These are phyloP conservation scores for Pseudogymnoascus sp. DNA, from an alignment of 2,329 filamentous ascomycete species.

Conservation along the genomic window DNA sequence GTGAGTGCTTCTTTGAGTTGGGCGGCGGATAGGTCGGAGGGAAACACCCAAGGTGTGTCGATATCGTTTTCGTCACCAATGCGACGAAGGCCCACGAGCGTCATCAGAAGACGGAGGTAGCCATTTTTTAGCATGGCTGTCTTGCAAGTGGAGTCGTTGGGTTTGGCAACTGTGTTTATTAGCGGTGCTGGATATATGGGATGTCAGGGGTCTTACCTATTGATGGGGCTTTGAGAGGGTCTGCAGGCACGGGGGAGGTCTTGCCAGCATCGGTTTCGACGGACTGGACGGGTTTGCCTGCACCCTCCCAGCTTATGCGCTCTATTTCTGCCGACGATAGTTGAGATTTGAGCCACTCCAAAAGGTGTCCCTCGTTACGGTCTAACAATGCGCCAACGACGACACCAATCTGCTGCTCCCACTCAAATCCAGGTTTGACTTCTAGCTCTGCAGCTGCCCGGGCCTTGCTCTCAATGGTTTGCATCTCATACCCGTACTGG, in stretches of 20 bases:
- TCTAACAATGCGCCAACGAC: conserved; percentile 73
- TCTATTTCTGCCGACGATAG: conserved; percentile 62
- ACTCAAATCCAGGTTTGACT: conserved; percentile 63
- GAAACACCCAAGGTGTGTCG: conserved; percentile 72
- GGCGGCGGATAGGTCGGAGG: conserved; percentile 53
- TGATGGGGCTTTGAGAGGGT: conserved; percentile 36
- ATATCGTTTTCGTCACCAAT: conserved; percentile 52
- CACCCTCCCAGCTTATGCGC: conserved; percentile 68
- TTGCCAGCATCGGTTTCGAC: conserved; percentile 32
- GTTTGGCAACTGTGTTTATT: conserved; percentile 23
- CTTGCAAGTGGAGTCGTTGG: conserved; percentile 58
- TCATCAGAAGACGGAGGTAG: conserved; percentile 77
- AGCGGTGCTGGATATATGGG: conserved; percentile 16
- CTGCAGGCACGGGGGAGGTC: conserved; percentile 22
- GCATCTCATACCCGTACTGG: conserved; percentile 83
- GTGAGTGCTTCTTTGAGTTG: conserved; percentile 61
- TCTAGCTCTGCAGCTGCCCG: conserved; percentile 74
- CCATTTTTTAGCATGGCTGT: conserved; percentile 82
- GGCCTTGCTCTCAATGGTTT: conserved; percentile 55
- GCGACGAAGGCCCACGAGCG: conserved; percentile 61
- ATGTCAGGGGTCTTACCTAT: conserved; percentile 40
- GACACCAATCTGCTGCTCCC: conserved; percentile 61
- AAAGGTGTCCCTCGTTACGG: conserved; percentile 63
- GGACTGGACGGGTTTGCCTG: conserved; percentile 51
- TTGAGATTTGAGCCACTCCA: conserved; percentile 75